phyloP scores from a whole-genome alignment of 148 eudicot genomes.

The Arbutus unedo region DNA sequence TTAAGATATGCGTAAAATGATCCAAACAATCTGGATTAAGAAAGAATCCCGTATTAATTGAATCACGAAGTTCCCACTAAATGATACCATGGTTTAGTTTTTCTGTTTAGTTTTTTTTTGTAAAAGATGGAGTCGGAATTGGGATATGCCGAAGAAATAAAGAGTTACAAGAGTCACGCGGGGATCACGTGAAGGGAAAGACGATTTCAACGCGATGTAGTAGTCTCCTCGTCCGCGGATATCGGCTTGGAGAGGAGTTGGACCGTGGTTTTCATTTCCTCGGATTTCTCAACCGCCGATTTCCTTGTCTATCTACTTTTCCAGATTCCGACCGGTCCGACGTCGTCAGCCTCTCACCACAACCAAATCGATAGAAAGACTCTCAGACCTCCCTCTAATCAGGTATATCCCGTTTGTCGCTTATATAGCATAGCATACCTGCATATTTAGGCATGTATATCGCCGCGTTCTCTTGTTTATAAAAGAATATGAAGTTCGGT shows the following conservation, averaged over 20 bases:
- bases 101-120: no score
- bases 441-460: background rate
- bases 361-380: background rate
- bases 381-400: background rate
- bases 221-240: background rate
- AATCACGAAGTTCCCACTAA: no score
- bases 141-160: no score
- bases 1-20: no score
- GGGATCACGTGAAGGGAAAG: conserved; percentile 13
- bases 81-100: no score
- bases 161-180: conserved; percentile 11
- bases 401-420: background rate
- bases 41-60: no score
- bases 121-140: no score
- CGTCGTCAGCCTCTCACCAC: conserved; percentile 8
- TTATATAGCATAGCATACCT: background rate
- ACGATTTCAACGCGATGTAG: conserved; percentile 3
- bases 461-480: background rate
- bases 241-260: conserved; percentile 18
- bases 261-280: conserved; percentile 32
- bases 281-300: conserved; percentile 24
- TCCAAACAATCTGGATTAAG: no score
- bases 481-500: background rate
- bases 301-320: conserved; percentile 1
- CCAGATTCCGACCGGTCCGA: conserved; percentile 11